phyloP scores from a whole-genome alignment of 1,284 basidiomycete species.

The Lignosus rhinocerotis region DNA sequence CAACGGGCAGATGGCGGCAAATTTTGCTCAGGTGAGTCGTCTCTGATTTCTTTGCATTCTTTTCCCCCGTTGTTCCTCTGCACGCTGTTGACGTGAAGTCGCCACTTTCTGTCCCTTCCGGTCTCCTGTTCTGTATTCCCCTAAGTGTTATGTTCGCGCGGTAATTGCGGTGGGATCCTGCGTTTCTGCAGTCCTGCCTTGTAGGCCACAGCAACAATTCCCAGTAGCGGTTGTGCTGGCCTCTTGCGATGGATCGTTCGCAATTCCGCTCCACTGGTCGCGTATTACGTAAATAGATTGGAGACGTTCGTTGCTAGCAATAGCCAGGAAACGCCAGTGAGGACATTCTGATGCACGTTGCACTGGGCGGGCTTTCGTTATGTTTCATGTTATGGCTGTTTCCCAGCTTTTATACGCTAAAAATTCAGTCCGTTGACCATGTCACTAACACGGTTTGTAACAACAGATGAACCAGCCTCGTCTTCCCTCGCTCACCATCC shows the following conservation, averaged over 20 bases:
- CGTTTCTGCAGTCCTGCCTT: not conserved
- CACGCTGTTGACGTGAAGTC: not conserved
- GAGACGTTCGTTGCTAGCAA: not conserved
- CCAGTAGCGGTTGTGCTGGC: not conserved
- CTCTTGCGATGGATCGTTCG: not conserved
- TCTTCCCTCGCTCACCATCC: constrained; percentile 65
- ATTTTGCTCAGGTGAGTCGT: constrained; percentile 59
- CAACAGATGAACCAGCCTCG: constrained; percentile 48
- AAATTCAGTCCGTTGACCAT: not conserved
- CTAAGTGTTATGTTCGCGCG: not conserved
- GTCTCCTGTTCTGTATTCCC: not conserved
- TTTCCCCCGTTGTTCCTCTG: not conserved
- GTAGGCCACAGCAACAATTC: not conserved
- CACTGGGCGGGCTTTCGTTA: constrained; percentile 2
- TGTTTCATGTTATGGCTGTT: not conserved
- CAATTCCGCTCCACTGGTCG: not conserved
- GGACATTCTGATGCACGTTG: constrained; percentile 7
- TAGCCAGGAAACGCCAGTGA: not conserved
- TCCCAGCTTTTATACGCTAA: too few relatives aligned
- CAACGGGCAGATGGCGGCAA: constrained; percentile 59
- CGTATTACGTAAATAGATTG: constrained; percentile 4
- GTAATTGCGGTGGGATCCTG: not conserved
- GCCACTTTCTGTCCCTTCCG: not conserved
- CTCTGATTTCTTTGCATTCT: not conserved
- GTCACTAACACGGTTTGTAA: not conserved